Conservation (phyloP, 768 basidiomycete species). For the Mycena rosella region DNA sequence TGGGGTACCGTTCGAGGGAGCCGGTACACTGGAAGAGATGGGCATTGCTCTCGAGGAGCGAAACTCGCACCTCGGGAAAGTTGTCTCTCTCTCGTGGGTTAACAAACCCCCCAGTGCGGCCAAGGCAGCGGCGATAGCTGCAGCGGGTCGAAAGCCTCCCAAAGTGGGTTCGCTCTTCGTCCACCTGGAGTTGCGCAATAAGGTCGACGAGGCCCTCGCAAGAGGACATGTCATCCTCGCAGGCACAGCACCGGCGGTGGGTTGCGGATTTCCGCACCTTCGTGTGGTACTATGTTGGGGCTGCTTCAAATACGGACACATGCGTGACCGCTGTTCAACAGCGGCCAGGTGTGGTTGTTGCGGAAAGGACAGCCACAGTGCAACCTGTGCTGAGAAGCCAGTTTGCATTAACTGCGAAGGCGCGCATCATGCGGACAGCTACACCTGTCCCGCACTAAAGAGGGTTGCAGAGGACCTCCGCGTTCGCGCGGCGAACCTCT, state of each 20-base stretch:
- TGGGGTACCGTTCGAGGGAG: neutral
- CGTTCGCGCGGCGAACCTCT: neutral
- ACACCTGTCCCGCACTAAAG: neutral
- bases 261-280: neutral
- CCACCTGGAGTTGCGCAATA: neutral
- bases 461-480: neutral
- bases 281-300: slow-evolving; percentile 1
- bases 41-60: neutral
- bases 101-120: neutral
- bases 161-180: neutral
- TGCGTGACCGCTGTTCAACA: neutral
- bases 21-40: neutral
- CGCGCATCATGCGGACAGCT: neutral
- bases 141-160: neutral
- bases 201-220: neutral
- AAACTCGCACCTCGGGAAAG: neutral
- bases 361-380: neutral
- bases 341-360: neutral
- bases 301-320: neutral
- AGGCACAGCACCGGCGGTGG: neutral
- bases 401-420: neutral
- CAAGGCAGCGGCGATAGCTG: neutral
- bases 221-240: neutral
- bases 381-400: slow-evolving; percentile 4
- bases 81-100: neutral